Percentiles rank a stretch among this genome's conserved stretches.
Conservation (phyloP, 768 basidiomycete genomes). For the Kwoniella sp. region DNA sequence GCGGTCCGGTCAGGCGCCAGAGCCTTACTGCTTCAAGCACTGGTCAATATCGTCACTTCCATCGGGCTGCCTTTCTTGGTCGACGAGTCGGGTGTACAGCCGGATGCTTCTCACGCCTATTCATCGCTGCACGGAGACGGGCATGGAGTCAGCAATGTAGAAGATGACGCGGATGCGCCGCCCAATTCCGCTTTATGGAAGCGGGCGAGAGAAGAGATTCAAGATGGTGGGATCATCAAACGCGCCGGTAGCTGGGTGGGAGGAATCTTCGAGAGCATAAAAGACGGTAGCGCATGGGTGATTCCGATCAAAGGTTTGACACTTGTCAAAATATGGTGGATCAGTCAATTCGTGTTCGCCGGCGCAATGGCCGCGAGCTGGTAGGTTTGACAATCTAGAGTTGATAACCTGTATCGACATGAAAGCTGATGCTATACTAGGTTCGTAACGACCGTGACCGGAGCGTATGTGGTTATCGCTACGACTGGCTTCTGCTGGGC, state of each 20-base stretch:
- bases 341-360: slow-evolving; percentile 73
- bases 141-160: slow-evolving; percentile 1
- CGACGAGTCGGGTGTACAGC: slow-evolving; percentile 41
- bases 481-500: slow-evolving; percentile 91
- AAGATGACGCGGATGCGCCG: not conserved
- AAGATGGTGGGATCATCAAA: slow-evolving; percentile 19
- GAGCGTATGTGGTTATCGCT: slow-evolving; percentile 75
- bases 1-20: slow-evolving; percentile 81
- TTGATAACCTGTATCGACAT: not conserved
- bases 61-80: slow-evolving; percentile 71
- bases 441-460: slow-evolving; percentile 69
- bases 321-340: slow-evolving; percentile 67
- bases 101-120: slow-evolving; percentile 20
- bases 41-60: slow-evolving; percentile 70
- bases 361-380: slow-evolving; percentile 78
- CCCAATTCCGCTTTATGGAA: slow-evolving; percentile 28
- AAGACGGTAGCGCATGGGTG: slow-evolving; percentile 22
- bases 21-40: slow-evolving; percentile 75
- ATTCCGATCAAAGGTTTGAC: slow-evolving; percentile 55
- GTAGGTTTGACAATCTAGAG: slow-evolving; percentile 61
- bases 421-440: slow-evolving; percentile 57
- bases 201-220: slow-evolving; percentile 26
- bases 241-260: not conserved
- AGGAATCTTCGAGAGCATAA: slow-evolving; percentile 13
- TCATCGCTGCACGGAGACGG: slow-evolving; percentile 21